Conservation (phyloP, 2,329 filamentous ascomycete genomes). For the Colletotrichum aenigma region DNA sequence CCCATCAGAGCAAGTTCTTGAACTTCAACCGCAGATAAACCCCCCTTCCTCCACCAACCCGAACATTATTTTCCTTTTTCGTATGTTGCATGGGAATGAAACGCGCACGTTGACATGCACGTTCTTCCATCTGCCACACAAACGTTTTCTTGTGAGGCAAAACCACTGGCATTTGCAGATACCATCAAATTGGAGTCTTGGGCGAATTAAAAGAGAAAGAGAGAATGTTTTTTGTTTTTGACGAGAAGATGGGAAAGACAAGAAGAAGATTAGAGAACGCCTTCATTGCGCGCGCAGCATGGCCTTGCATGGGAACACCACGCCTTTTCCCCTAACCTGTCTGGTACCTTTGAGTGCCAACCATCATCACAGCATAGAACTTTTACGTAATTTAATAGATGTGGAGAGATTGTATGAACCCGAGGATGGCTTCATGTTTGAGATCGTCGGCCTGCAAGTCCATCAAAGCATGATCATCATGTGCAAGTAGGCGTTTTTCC, state of each 20-base stretch:
- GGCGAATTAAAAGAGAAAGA: neutral
- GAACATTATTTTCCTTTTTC: neutral
- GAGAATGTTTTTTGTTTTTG: neutral
- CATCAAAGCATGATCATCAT: too few species aligned
- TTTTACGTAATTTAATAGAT: neutral
- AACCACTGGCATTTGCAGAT: neutral
- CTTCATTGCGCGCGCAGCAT: neutral
- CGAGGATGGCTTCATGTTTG: neutral
- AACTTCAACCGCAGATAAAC: conserved; percentile 57
- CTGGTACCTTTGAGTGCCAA: neutral
- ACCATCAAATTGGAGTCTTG: neutral
- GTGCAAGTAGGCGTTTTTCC: too few species aligned
- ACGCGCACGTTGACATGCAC: neutral
- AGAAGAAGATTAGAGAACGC: neutral
- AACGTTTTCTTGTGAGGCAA: neutral
- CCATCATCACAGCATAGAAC: neutral
- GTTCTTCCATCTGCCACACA: neutral
- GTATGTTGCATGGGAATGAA: neutral
- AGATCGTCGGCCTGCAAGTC: neutral
- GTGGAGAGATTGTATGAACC: neutral
- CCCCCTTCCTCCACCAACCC: neutral
- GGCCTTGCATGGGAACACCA: neutral
- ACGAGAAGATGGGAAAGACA: neutral
- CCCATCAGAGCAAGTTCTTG: conserved; percentile 49
- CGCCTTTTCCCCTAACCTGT: neutral